Percentiles rank a stretch among this genome's conserved stretches.
Evolutionary conservation across 2,329 filamentous ascomycete species (phyloP).

Genomic region (Penicillium psychrosexuale): DNA sequence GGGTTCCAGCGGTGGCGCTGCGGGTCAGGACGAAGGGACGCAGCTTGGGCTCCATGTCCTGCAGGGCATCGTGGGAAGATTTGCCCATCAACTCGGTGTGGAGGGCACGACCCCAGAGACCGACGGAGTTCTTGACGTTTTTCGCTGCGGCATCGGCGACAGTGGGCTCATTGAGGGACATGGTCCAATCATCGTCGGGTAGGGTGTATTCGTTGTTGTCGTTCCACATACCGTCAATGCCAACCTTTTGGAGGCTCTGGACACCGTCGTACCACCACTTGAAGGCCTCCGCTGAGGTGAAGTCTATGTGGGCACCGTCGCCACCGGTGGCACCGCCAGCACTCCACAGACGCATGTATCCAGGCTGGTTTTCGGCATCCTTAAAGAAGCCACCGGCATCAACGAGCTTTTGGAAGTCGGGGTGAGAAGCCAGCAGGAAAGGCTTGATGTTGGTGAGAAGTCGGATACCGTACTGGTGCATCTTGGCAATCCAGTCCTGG

Average conservation of each 20-base stretch:
- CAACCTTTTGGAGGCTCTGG: slow-evolving; percentile 57
- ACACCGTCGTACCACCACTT: slow-evolving; percentile 71
- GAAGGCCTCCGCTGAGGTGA: slow-evolving; percentile 64
- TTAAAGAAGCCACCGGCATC: slow-evolving; percentile 61
- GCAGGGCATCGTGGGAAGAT: slow-evolving; percentile 65
- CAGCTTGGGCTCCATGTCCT: slow-evolving; percentile 56
- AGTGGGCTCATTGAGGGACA: slow-evolving; percentile 52
- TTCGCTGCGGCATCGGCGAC: slow-evolving; percentile 38
- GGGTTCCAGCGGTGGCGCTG: slow-evolving; percentile 67
- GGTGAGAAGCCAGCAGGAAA: slow-evolving; percentile 65
- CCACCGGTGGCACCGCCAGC: slow-evolving; percentile 68
- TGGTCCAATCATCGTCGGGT: slow-evolving; percentile 63
- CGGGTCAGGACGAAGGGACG: slow-evolving; percentile 68
- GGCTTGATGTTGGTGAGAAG: slow-evolving; percentile 71
- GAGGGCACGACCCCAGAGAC: slow-evolving; percentile 66
- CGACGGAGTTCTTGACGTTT: slow-evolving; percentile 53
- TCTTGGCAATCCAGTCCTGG: slow-evolving; percentile 59
- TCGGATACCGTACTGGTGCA: slow-evolving; percentile 63
- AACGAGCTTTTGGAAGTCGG: slow-evolving; percentile 62
- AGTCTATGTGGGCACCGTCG: slow-evolving; percentile 69
- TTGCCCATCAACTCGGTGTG: slow-evolving; percentile 71
- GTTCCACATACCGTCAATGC: slow-evolving; percentile 74
- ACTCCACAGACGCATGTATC: slow-evolving; percentile 66
- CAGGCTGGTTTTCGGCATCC: slow-evolving; percentile 52
- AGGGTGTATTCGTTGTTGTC: slow-evolving; percentile 75